These are phyloP conservation scores for Pseudocercospora cruenta DNA, from an alignment of 2,329 filamentous ascomycete species.

Conservation along the genomic window DNA sequence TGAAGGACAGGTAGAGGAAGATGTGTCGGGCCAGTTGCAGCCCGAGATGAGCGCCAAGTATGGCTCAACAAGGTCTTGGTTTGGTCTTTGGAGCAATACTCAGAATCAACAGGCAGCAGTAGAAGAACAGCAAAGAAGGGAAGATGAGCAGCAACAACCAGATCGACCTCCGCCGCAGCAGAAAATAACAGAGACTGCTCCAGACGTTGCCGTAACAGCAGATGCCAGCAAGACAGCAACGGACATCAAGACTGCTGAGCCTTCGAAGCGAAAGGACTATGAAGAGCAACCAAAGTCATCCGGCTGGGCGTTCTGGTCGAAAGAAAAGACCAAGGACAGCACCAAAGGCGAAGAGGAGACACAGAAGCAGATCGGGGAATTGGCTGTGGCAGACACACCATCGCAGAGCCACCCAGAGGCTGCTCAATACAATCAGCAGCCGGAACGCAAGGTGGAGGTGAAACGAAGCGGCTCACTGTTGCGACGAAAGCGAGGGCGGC, in stretches of 20 bases:
- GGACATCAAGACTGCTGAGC: constrained; percentile 8
- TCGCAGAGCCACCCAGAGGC: constrained; percentile 55
- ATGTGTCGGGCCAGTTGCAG: constrained; percentile 15
- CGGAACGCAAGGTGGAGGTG: constrained; percentile 21
- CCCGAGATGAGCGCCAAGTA: constrained; percentile 27
- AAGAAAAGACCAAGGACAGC: constrained; percentile 52
- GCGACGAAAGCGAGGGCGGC: constrained; percentile 28
- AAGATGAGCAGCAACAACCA: constrained; percentile 21
- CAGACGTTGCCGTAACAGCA: constrained; percentile 8
- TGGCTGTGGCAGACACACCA: constrained; percentile 56
- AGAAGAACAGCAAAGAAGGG: constrained; percentile 29
- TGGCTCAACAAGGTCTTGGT: constrained; percentile 47
- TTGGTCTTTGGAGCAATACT: constrained; percentile 53
- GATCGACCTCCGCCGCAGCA: constrained; percentile 16
- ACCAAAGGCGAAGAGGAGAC: constrained; percentile 58
- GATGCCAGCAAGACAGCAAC: constrained; percentile 16
- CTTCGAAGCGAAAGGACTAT: constrained; percentile 10
- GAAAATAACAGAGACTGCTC: constrained; percentile 23
- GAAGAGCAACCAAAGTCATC: constrained; percentile 51
- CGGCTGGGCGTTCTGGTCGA: constrained; percentile 82
- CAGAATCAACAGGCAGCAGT: constrained; percentile 46
- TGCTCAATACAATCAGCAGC: constrained; percentile 52
- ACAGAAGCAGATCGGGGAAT: constrained; percentile 57
- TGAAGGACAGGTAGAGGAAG: constrained; percentile 6
- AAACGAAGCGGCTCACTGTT: constrained; percentile 31